Percentiles rank a stretch among this genome's conserved stretches.
Conservation (phyloP, 2,329 filamentous ascomycete species). For the Penicillium concentricum region DNA sequence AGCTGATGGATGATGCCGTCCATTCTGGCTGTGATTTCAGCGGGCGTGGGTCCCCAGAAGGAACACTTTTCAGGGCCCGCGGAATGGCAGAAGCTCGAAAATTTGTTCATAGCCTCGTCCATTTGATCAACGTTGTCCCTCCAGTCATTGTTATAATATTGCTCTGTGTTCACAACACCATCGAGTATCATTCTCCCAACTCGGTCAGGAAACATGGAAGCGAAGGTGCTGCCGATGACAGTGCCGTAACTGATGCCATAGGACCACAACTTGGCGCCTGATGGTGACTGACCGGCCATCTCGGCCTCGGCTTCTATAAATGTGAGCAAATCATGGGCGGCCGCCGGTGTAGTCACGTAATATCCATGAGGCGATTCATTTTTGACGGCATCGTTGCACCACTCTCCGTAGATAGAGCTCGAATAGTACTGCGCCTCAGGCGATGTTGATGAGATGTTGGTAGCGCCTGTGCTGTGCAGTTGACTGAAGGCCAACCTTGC, state of each 20-base stretch:
- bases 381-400: slow-evolving; percentile 20
- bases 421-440: slow-evolving; percentile 26
- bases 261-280: slow-evolving; percentile 43
- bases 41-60: slow-evolving; percentile 15
- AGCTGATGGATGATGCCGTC: slow-evolving; percentile 35
- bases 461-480: slow-evolving; percentile 26
- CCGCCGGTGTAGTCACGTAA: slow-evolving; percentile 15
- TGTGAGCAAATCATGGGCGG: slow-evolving; percentile 16
- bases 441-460: slow-evolving; percentile 29
- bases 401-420: slow-evolving; percentile 22
- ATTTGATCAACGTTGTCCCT: slow-evolving; percentile 52
- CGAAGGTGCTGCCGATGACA: slow-evolving; percentile 47
- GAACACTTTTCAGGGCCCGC: slow-evolving; percentile 40
- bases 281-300: slow-evolving; percentile 29
- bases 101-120: slow-evolving; percentile 54
- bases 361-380: slow-evolving; percentile 13
- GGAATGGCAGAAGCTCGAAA: slow-evolving; percentile 55
- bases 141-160: slow-evolving; percentile 53
- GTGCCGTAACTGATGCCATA: slow-evolving; percentile 55
- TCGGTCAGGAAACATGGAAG: slow-evolving; percentile 44
- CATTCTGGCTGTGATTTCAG: slow-evolving; percentile 47
- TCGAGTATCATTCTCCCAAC: slow-evolving; percentile 46
- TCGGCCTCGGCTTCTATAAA: slow-evolving; percentile 39
- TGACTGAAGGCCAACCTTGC: slow-evolving; percentile 19
- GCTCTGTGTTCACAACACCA: slow-evolving; percentile 42